Conservation (phyloP, 805 yeast genomes). For the Priceomyces carsonii region DNA sequence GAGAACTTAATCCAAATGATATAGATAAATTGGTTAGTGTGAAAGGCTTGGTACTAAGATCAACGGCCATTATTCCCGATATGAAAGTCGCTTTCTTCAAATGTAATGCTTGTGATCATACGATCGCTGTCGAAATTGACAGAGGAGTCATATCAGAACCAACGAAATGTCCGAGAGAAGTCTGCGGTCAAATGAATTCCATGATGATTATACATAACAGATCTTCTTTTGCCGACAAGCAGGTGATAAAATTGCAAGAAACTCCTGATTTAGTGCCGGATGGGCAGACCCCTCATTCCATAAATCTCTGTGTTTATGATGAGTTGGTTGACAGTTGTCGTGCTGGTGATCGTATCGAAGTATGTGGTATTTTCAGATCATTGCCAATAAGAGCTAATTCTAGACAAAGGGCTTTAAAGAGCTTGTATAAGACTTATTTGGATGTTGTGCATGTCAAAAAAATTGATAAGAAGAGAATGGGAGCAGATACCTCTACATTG, state of each 20-base stretch:
- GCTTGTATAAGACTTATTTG: slow-evolving; percentile 85
- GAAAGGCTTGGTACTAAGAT: slow-evolving; percentile 85
- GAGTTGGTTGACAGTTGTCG: slow-evolving; percentile 92
- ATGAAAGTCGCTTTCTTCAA: slow-evolving; percentile 97
- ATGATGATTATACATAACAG: slow-evolving; percentile 92
- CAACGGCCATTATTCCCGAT: slow-evolving; percentile 93
- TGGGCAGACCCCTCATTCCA: slow-evolving; percentile 98
- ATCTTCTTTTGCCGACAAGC: slow-evolving; percentile 92
- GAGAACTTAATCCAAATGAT: slow-evolving; percentile 91
- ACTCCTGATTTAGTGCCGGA: slow-evolving; percentile 96
- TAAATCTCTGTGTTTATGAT: slow-evolving; percentile 91
- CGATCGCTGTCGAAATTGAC: slow-evolving; percentile 88
- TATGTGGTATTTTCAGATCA: slow-evolving; percentile 92
- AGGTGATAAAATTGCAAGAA: slow-evolving; percentile 90
- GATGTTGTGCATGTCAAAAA: slow-evolving; percentile 94
- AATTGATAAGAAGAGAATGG: slow-evolving; percentile 77
- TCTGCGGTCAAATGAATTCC: slow-evolving; percentile 79
- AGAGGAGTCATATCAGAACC: slow-evolving; percentile 95
- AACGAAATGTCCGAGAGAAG: slow-evolving; percentile 84
- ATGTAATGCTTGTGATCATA: slow-evolving; percentile 93
- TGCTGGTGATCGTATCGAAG: slow-evolving; percentile 96
- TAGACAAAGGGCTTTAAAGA: slow-evolving; percentile 78
- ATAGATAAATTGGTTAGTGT: slow-evolving; percentile 90
- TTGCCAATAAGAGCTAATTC: slow-evolving; percentile 88
- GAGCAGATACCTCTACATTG: slow-evolving; percentile 72